A percentile compares a stretch with the other conserved stretches of the same genome.
These are phyloP conservation scores for Lactifluus subvellereus DNA, from an alignment of 768 basidiomycete species.

Conservation along the genomic window DNA sequence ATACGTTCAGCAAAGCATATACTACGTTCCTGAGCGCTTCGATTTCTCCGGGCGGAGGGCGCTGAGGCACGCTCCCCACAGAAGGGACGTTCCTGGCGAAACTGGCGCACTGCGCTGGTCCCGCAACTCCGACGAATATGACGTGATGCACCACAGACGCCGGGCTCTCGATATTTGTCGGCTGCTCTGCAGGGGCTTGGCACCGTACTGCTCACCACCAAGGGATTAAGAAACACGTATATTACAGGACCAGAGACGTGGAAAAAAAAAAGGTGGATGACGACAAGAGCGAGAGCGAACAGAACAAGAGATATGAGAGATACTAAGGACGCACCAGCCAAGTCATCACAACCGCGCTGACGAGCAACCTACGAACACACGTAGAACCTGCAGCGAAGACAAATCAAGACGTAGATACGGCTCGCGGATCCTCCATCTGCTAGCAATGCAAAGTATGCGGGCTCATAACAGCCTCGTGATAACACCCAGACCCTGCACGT, in stretches of 20 bases:
- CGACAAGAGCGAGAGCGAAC: background rate
- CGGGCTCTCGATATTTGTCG: background rate
- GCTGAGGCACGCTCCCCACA: constrained; percentile 34
- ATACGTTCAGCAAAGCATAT: constrained; percentile 80
- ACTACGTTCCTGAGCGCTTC: constrained; percentile 59
- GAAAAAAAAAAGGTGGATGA: background rate
- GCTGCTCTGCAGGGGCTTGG: background rate
- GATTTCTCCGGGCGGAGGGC: constrained; percentile 65
- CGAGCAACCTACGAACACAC: background rate
- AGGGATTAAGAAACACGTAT: background rate
- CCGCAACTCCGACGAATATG: too few species aligned
- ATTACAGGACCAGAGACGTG: background rate
- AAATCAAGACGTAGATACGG: constrained; percentile 44
- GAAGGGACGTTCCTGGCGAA: too few species aligned
- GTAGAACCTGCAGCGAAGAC: background rate
- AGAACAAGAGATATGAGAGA: background rate
- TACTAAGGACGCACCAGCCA: background rate
- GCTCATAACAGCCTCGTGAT: constrained; percentile 58
- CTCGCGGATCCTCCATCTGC: constrained; percentile 35
- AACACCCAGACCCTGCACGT: constrained; percentile 63
- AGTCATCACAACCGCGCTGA: background rate
- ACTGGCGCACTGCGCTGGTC: too few species aligned
- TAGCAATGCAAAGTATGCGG: background rate
- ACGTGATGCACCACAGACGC: too few species aligned
- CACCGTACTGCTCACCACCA: background rate